Evolutionary conservation across 179 eudicot species (phyloP).

Genomic region (Sideroxylon spinosum): DNA sequence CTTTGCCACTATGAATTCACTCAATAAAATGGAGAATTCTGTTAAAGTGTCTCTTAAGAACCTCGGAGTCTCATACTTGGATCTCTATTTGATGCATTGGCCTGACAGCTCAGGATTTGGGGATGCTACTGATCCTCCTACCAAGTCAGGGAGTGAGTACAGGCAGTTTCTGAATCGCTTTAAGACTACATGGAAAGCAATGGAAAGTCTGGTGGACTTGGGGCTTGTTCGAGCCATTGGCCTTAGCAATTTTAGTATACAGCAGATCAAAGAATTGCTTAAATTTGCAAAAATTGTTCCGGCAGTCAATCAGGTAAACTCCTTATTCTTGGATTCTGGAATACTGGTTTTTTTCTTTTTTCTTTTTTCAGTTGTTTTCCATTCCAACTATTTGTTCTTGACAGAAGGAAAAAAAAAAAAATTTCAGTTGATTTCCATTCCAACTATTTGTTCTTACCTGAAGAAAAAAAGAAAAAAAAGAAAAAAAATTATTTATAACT

Average conservation of each 20-base stretch:
- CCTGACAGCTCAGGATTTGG: slow-evolving; percentile 34
- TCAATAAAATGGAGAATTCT: slow-evolving; percentile 33
- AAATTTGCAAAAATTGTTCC: slow-evolving; percentile 33
- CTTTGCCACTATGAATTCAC: slow-evolving; percentile 30
- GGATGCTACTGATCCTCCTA: slow-evolving; percentile 39
- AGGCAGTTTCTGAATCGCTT: slow-evolving; percentile 31
- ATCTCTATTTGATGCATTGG: slow-evolving; percentile 42
- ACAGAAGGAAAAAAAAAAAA: no score
- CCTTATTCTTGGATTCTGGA: slow-evolving; percentile 11
- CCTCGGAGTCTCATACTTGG: slow-evolving; percentile 33
- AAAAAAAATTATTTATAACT: no score
- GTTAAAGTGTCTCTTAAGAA: slow-evolving; percentile 36
- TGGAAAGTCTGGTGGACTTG: slow-evolving; percentile 30
- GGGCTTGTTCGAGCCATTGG: slow-evolving; percentile 38
- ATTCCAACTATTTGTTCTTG: no score
- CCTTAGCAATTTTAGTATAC: slow-evolving; percentile 30
- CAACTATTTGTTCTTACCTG: no score
- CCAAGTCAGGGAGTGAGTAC: slow-evolving; percentile 28
- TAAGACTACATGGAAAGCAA: slow-evolving; percentile 32
- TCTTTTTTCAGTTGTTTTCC: no score
- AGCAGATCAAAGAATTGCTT: slow-evolving; percentile 34
- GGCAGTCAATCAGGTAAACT: slow-evolving; percentile 33
- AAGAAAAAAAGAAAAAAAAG: no score
- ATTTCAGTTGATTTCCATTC: no score
- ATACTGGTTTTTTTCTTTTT: background rate